Percentiles rank a stretch among this genome's conserved stretches.
These are phyloP conservation scores for Elasticomyces elasticus DNA, from an alignment of 495 filamentous ascomycete species.

Conservation along the genomic window DNA sequence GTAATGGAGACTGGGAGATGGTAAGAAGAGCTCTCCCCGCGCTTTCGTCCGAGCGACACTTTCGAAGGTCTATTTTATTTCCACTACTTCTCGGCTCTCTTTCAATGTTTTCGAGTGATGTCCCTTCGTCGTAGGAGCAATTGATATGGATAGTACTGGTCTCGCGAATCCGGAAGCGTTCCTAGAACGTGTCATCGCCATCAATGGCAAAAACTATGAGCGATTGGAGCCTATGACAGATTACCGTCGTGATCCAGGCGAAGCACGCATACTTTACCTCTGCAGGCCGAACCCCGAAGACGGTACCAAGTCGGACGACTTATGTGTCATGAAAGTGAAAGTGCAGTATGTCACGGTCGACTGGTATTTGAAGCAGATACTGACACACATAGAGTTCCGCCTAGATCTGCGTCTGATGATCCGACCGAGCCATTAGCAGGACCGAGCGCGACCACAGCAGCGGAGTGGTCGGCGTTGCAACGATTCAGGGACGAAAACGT, in stretches of 20 bases:
- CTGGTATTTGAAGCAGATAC: neutral
- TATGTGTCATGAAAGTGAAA: conserved; percentile 17
- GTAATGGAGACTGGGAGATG: neutral
- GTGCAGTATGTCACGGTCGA: conserved; percentile 6
- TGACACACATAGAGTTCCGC: conserved; percentile 12
- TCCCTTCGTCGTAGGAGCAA: neutral
- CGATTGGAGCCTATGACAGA: conserved; percentile 14
- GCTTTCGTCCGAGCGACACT: neutral
- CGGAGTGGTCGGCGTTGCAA: conserved; percentile 9
- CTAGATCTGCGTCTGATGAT: conserved; percentile 8
- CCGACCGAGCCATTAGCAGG: conserved; percentile 5
- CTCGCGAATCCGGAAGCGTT: conserved; percentile 2
- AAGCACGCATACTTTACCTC: conserved; percentile 14
- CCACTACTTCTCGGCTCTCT: neutral
- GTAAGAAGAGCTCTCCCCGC: neutral
- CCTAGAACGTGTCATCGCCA: conserved; percentile 1
- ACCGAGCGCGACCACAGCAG: conserved; percentile 8
- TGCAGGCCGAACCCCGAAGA: neutral
- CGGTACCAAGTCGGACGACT: neutral
- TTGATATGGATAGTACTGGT: neutral
- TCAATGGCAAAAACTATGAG: conserved; percentile 5
- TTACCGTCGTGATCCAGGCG: conserved; percentile 15
- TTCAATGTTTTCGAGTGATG: neutral
- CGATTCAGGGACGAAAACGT: neutral
- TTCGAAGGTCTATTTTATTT: neutral